Percentiles rank a stretch among this genome's conserved stretches.
Conservation (phyloP, 2,329 filamentous ascomycete species). For the Fusarium torreyae region DNA sequence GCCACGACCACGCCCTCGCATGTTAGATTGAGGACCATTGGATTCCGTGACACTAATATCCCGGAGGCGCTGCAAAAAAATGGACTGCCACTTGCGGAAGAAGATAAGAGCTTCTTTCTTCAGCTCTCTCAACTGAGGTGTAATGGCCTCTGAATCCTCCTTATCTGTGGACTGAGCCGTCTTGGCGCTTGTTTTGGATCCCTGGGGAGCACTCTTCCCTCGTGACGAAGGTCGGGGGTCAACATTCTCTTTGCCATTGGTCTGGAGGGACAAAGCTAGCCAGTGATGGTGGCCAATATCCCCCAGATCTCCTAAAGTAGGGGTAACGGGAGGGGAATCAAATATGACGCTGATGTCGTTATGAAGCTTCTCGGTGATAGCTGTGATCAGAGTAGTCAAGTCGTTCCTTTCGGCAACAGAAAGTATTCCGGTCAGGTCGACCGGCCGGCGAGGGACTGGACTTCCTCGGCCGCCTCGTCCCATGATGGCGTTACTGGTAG, state of each 20-base stretch:
- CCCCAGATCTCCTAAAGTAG: constrained; percentile 50
- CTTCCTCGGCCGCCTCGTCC: constrained; percentile 57
- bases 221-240: constrained; percentile 14
- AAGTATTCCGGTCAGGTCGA: constrained; percentile 67
- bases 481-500: constrained; percentile 51
- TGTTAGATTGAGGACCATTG: constrained; percentile 42
- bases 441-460: constrained; percentile 59
- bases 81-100: constrained; percentile 86
- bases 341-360: constrained; percentile 68
- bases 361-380: constrained; percentile 70
- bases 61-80: constrained; percentile 77
- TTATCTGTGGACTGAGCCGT: constrained; percentile 52
- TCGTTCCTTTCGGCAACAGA: constrained; percentile 66
- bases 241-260: constrained; percentile 47
- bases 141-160: constrained; percentile 56
- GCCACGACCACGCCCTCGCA: constrained; percentile 57
- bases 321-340: constrained; percentile 60
- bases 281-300: constrained; percentile 55
- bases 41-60: constrained; percentile 73
- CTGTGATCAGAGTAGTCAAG: constrained; percentile 65
- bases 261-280: constrained; percentile 54
- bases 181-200: constrained; percentile 46
- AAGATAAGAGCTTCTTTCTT: constrained; percentile 78
- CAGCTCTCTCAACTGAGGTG: constrained; percentile 71
- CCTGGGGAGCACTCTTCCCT: constrained; percentile 10